Conservation (phyloP, 768 basidiomycete genomes). For the Termitomyces sp. region DNA sequence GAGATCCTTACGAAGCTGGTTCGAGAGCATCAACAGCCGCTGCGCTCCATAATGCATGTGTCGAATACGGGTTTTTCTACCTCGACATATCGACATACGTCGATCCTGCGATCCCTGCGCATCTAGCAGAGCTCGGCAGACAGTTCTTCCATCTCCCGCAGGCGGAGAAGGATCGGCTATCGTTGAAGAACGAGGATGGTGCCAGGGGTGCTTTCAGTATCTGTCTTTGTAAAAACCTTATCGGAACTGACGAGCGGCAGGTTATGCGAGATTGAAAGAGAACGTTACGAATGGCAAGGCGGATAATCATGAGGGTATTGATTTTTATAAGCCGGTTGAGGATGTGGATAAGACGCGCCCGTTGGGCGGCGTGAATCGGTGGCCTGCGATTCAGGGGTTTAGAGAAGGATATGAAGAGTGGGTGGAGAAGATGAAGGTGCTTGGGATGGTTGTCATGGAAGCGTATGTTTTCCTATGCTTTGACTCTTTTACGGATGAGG, state of each 20-base stretch:
- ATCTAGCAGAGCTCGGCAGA: constrained; percentile 58
- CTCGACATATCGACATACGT: constrained; percentile 63
- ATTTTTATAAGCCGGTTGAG: constrained; percentile 73
- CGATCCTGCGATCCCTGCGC: constrained; percentile 53
- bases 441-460: constrained; percentile 82
- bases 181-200: constrained; percentile 61
- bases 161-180: constrained; percentile 75
- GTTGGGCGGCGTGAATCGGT: constrained; percentile 85
- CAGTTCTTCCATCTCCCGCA: constrained; percentile 72
- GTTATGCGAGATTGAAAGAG: constrained; percentile 76
- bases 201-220: constrained; percentile 70
- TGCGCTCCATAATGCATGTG: constrained; percentile 67
- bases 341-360: constrained; percentile 65
- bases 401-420: constrained; percentile 62
- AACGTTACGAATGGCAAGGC: constrained; percentile 84
- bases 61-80: constrained; percentile 88
- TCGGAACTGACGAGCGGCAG: constrained; percentile 30
- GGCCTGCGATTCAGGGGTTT: constrained; percentile 63
- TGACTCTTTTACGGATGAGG: neutral
- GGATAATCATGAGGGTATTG: constrained; percentile 82
- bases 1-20: constrained; percentile 24
- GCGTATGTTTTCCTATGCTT: constrained; percentile 41
- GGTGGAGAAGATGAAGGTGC: constrained; percentile 79
- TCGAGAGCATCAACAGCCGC: constrained; percentile 43
- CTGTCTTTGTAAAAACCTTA: neutral